Base-by-base conservation (phyloP, 2,329 filamentous ascomycete species). In the Calycina herbarum region DNA sequence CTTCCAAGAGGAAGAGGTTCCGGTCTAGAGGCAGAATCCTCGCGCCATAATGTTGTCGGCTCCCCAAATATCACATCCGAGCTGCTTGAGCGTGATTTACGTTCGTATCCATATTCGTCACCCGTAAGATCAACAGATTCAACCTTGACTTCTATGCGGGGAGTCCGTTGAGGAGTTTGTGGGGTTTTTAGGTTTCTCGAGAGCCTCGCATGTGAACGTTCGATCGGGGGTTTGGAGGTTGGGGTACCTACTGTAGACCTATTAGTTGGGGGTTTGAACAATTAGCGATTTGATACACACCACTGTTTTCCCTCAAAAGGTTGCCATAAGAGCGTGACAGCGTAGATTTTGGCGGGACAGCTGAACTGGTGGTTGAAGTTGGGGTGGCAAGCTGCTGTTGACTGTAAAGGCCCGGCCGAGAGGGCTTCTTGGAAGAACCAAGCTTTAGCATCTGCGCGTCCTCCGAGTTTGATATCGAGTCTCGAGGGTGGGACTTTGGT, bases 51-150 rank as follows among this genome's bases (percentile, higher is more conserved):
- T n/a, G 64, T 27, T 45, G 60, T 56, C 48, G 70, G 62, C 3
- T 73, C 69, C 56, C 69, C 69, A 57, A 70, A 73, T 5, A 63
- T 62, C n/a, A 70, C 45, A 40, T 71, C 68, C 20, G 68, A 66
- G 58, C 70, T 74, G 61, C 72, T 72, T 24, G 72, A 73, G 17
- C 70, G 65, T 29, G 66, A 68, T 7, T 64, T 57, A 27, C 51
- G 63, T 27, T 60, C 48, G 58, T 63, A 66, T 29, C 17, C 64
- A 60, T 67, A 48, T 54, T 72, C 68, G 57, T 76, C 75, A 3
- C 69, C 71, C 35, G 75, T 76, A 20, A 77, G 63, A 65, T 77
- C 75, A 33, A 77, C 68, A 0, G 74, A 71, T 42, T 76, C 73
- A n/a, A 75, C 57, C 70, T 71, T 57, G 62, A 38, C 40, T 66